These are phyloP conservation scores for Diaporthe humulicola DNA, from an alignment of 2,329 filamentous ascomycete genomes.

Conservation along the genomic window DNA sequence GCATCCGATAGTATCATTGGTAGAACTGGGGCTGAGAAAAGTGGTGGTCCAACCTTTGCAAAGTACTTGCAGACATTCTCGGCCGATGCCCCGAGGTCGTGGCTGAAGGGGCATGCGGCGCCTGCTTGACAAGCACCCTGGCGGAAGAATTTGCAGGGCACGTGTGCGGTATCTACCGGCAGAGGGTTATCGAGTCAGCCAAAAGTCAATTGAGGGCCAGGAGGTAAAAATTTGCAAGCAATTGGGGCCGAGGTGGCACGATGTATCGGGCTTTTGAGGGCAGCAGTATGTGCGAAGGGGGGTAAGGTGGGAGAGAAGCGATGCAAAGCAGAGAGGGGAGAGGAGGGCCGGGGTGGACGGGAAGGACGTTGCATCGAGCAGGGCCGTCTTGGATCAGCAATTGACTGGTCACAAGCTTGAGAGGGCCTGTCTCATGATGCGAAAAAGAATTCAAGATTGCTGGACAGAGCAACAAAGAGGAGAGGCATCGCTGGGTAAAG, in stretches of 20 bases:
- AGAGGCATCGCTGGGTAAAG: background rate
- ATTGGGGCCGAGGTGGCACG: slow-evolving; percentile 7
- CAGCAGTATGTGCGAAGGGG: slow-evolving; percentile 1
- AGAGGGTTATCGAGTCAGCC: slow-evolving; percentile 38
- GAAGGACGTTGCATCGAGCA: slow-evolving; percentile 10
- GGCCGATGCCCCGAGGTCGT: slow-evolving; percentile 86
- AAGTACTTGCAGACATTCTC: slow-evolving; percentile 99
- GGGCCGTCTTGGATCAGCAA: slow-evolving; percentile 7
- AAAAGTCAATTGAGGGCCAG: slow-evolving; percentile 29
- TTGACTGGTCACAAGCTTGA: background rate
- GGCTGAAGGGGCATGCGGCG: slow-evolving; percentile 94
- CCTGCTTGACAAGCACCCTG: slow-evolving; percentile 97
- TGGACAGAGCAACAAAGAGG: background rate
- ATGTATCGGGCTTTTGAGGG: background rate
- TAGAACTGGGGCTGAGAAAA: background rate
- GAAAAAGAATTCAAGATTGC: background rate
- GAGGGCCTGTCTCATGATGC: background rate
- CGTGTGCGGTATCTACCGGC: slow-evolving; percentile 88
- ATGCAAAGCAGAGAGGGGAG: background rate
- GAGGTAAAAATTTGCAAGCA: background rate
- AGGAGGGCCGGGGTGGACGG: background rate
- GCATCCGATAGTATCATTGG: background rate
- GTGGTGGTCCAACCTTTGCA: slow-evolving; percentile 78
- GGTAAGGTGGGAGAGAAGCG: background rate
- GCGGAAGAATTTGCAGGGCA: slow-evolving; percentile 99